Conservation (phyloP, 495 filamentous ascomycete species). For the Sporormia fimetaria region DNA sequence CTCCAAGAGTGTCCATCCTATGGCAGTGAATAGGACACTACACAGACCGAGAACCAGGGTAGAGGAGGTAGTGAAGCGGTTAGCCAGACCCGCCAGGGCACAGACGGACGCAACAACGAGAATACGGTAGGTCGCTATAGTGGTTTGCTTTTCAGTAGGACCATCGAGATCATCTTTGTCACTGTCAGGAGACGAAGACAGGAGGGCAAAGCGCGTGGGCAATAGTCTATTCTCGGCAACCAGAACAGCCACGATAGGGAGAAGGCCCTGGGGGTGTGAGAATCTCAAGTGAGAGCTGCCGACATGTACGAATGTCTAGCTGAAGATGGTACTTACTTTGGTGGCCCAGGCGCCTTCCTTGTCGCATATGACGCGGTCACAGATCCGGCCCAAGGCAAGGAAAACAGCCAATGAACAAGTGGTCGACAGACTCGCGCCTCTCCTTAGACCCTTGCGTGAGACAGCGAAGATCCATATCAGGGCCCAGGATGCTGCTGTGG, state of each 20-base stretch:
- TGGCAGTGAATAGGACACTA: constrained; percentile 16
- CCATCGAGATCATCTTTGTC: no score
- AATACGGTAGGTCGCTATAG: constrained; percentile 8
- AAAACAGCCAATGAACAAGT: constrained; percentile 28
- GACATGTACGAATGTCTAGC: neutral
- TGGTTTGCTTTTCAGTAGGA: constrained; percentile 2
- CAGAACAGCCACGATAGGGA: constrained; percentile 17
- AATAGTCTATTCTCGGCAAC: no score
- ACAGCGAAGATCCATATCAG: constrained; percentile 25
- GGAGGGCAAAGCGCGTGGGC: no score
- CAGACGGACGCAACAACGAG: constrained; percentile 12
- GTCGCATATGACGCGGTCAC: constrained; percentile 28
- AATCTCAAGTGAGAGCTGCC: neutral
- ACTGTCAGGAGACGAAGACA: constrained; percentile 6
- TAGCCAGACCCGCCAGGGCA: constrained; percentile 16
- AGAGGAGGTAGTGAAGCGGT: constrained; percentile 13
- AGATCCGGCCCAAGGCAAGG: constrained; percentile 27
- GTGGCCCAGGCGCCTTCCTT: constrained; percentile 28
- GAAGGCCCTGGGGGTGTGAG: constrained; percentile 9
- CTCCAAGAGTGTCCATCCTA: constrained; percentile 21
- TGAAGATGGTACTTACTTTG: constrained; percentile 21
- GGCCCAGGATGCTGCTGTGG: constrained; percentile 28
- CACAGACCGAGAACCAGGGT: constrained; percentile 18
- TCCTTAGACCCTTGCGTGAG: constrained; percentile 15
- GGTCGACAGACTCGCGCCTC: constrained; percentile 4